A percentile compares a stretch with the other conserved stretches of the same genome.
phyloP scores from a whole-genome alignment of 257 asterid species.

The Lycium ferocissimum region DNA sequence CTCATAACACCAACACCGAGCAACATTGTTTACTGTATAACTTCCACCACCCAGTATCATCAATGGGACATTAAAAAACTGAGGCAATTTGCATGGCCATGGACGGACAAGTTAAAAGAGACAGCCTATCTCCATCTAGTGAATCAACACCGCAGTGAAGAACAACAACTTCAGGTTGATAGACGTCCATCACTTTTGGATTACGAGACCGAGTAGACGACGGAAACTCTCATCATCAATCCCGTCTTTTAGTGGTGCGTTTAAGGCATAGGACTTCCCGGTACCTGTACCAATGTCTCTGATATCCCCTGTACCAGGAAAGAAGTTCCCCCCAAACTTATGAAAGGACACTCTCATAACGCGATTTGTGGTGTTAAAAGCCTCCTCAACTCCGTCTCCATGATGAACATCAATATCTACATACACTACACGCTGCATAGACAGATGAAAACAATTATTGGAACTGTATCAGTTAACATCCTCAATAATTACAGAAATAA shows the following conservation, averaged over 20 bases:
- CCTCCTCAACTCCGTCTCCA: slow-evolving; percentile 74
- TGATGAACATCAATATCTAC: slow-evolving; percentile 69
- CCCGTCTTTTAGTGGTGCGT: slow-evolving; percentile 62
- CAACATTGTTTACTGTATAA: background rate
- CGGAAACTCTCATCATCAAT: slow-evolving; percentile 61
- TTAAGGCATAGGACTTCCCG: slow-evolving; percentile 60
- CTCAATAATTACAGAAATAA: too few species aligned
- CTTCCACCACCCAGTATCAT: slow-evolving; percentile 48
- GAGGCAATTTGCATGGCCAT: slow-evolving; percentile 63
- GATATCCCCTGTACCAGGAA: slow-evolving; percentile 64
- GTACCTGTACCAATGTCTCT: slow-evolving; percentile 50
- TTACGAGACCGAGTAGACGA: slow-evolving; percentile 51
- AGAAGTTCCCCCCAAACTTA: slow-evolving; percentile 64
- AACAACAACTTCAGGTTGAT: slow-evolving; percentile 61
- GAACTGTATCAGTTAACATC: too few species aligned
- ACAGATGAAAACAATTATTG: too few species aligned
- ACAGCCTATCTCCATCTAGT: slow-evolving; percentile 56
- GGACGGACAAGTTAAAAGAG: slow-evolving; percentile 56
- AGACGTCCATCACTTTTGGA: slow-evolving; percentile 61
- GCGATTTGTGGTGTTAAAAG: slow-evolving; percentile 56
- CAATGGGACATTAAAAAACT: slow-evolving; percentile 58
- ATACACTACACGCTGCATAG: slow-evolving; percentile 59
- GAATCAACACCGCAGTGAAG: slow-evolving; percentile 66
- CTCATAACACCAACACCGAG: slow-evolving; percentile 36
- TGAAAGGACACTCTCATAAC: slow-evolving; percentile 70